Conservation (phyloP, 805 yeast genomes). For the Yarrowia deformans region DNA sequence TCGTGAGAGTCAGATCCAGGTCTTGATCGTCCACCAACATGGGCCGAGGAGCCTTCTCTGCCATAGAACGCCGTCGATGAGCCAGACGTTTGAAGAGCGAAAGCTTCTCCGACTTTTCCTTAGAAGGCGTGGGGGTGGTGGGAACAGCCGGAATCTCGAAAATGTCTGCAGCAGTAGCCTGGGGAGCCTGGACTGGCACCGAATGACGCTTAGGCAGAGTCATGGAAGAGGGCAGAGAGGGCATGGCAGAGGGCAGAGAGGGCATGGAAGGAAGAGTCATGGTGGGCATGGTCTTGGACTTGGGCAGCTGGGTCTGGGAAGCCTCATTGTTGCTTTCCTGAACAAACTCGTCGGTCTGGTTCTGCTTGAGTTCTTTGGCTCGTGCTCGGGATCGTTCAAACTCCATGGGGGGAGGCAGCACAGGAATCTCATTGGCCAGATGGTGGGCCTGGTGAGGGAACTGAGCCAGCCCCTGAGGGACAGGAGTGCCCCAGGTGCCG, state of each 20-base stretch:
- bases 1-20: slow-evolving; percentile 11
- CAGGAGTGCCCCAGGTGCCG: slow-evolving; percentile 21
- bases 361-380: slow-evolving; percentile 16
- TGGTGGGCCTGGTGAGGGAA: slow-evolving; percentile 6
- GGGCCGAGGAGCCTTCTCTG: slow-evolving; percentile 1
- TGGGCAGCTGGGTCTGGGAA: not conserved
- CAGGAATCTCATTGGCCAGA: slow-evolving; percentile 2
- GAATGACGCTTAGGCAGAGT: slow-evolving; percentile 19
- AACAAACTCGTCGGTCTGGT: slow-evolving; percentile 11
- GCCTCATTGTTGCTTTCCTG: not conserved
- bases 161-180: not conserved
- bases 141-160: slow-evolving; percentile 23
- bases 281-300: slow-evolving; percentile 21
- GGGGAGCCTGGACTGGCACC: slow-evolving; percentile 13
- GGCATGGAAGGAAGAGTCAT: slow-evolving; percentile 16
- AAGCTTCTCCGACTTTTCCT: slow-evolving; percentile 8
- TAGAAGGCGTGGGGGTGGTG: not conserved
- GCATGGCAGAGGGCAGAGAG: slow-evolving; percentile 12
- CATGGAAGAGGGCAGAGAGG: slow-evolving; percentile 4
- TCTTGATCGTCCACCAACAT: not conserved
- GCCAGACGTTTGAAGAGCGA: slow-evolving; percentile 28
- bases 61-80: slow-evolving; percentile 28
- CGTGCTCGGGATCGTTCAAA: slow-evolving; percentile 4
- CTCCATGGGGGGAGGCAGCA: slow-evolving; percentile 27
- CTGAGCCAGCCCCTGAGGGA: not conserved